Conservation (phyloP, 345 rosid genomes). For the Corchorus capsularis region DNA sequence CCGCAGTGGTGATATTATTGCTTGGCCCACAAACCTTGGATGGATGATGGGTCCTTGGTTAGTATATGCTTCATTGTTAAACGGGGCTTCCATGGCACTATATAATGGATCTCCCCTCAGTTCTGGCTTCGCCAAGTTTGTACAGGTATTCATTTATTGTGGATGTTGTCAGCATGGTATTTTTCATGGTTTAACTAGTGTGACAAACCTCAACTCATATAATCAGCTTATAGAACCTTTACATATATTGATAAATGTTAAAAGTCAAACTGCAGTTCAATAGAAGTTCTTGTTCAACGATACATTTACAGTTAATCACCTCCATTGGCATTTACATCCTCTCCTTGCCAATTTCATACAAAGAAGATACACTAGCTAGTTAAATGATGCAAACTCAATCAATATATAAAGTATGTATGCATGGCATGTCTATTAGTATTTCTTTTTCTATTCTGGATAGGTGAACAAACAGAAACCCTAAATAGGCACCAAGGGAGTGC, state of each 20-base stretch:
- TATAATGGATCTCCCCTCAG: slow-evolving; percentile 94
- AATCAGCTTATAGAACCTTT: slow-evolving; percentile 8
- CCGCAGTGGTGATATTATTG: slow-evolving; percentile 64
- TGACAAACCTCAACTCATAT: background rate
- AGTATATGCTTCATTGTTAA: slow-evolving; percentile 85
- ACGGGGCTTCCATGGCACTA: slow-evolving; percentile 86
- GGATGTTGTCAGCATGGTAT: background rate
- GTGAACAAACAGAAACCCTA: background rate
- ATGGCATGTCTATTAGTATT: background rate
- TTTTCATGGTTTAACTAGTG: background rate
- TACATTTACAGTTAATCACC: background rate
- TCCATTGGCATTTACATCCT: background rate
- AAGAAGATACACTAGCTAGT: background rate
- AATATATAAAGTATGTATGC: background rate
- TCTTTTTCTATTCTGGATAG: background rate
- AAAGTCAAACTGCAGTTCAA: background rate
- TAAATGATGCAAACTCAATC: background rate
- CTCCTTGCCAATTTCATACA: background rate
- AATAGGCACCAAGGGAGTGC: background rate
- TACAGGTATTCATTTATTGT: slow-evolving; percentile 57
- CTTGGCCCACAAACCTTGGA: slow-evolving; percentile 99
- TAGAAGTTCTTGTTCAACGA: background rate
- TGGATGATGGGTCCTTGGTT: slow-evolving; percentile 99
- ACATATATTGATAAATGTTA: background rate
- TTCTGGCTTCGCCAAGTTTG: slow-evolving; percentile 87